Conservation (phyloP, 1,284 basidiomycete species). For the Marasmius oreades region DNA sequence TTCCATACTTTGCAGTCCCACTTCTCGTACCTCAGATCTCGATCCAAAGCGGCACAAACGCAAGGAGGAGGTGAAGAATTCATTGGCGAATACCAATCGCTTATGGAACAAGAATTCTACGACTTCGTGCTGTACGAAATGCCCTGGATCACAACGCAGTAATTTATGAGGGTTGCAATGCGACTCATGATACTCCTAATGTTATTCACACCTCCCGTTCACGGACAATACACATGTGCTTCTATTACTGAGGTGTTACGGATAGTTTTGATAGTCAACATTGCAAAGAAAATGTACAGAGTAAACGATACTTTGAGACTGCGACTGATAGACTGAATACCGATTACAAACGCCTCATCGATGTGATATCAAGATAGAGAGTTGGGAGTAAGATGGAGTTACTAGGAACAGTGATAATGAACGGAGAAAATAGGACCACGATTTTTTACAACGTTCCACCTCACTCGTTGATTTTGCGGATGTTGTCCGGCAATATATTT, state of each 20-base stretch:
- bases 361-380: slow-evolving; percentile 7
- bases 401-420: neutral
- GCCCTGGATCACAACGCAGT: slow-evolving; percentile 67
- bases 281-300: slow-evolving; percentile 10
- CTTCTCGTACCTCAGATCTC: slow-evolving; percentile 76
- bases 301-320: slow-evolving; percentile 10
- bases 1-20: slow-evolving; percentile 73
- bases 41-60: slow-evolving; percentile 51
- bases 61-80: slow-evolving; percentile 58
- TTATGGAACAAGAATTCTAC: slow-evolving; percentile 93
- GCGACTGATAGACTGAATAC: slow-evolving; percentile 9
- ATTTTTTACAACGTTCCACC: neutral
- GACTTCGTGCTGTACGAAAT: slow-evolving; percentile 91
- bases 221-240: slow-evolving; percentile 4
- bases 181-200: neutral
- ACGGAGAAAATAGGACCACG: slow-evolving; percentile 2
- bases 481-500: slow-evolving; percentile 6
- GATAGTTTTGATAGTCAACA: slow-evolving; percentile 4
- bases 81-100: slow-evolving; percentile 82
- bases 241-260: slow-evolving; percentile 14
- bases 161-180: slow-evolving; percentile 20
- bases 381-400: slow-evolving; percentile 3
- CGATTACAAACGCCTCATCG: slow-evolving; percentile 9
- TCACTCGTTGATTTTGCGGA: slow-evolving; percentile 5
- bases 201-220: neutral